phyloP scores from a whole-genome alignment of 352 stramenopile species.

The Phytophthora litchii region DNA sequence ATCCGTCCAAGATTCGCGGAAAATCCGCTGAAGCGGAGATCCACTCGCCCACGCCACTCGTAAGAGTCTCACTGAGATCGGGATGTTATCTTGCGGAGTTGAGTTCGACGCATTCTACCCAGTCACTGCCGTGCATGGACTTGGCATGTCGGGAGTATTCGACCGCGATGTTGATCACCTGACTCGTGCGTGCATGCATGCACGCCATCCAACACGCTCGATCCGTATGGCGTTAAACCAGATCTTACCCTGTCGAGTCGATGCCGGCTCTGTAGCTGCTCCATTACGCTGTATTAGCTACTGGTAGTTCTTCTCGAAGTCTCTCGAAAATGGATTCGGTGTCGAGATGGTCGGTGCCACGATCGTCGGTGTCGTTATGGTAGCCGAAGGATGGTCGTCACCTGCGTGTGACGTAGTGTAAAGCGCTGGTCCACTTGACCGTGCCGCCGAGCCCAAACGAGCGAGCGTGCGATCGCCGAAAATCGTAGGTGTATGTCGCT shows the following conservation, averaged over 20 bases:
- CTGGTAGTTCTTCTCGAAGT: constrained; percentile 7
- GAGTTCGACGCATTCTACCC: constrained; percentile 10
- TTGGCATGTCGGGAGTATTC: constrained; percentile 32
- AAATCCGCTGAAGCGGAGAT: constrained; percentile 15
- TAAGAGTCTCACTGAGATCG: constrained; percentile 2
- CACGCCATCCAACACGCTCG: constrained; percentile 14
- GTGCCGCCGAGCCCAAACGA: too few relatives aligned
- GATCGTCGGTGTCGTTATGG: not conserved
- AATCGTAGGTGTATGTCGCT: constrained; percentile 12
- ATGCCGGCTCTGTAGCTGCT: not conserved
- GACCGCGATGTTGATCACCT: constrained; percentile 12
- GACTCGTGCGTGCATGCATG: constrained; percentile 21
- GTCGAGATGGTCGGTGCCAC: too few relatives aligned
- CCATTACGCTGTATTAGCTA: not conserved
- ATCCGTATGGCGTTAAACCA: constrained; percentile 16
- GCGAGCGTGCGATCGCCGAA: constrained; percentile 25
- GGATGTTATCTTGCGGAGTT: constrained; percentile 6
- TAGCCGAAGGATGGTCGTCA: not conserved
- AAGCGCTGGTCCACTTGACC: not conserved
- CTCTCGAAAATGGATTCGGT: not conserved
- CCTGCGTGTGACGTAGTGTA: not conserved
- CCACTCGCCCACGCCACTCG: not conserved
- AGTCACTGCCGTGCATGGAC: constrained; percentile 25
- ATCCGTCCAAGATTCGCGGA: constrained; percentile 11
- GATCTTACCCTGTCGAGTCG: not conserved